These are phyloP conservation scores for Daedalea quercina DNA, from an alignment of 768 basidiomycete species.

Conservation along the genomic window DNA sequence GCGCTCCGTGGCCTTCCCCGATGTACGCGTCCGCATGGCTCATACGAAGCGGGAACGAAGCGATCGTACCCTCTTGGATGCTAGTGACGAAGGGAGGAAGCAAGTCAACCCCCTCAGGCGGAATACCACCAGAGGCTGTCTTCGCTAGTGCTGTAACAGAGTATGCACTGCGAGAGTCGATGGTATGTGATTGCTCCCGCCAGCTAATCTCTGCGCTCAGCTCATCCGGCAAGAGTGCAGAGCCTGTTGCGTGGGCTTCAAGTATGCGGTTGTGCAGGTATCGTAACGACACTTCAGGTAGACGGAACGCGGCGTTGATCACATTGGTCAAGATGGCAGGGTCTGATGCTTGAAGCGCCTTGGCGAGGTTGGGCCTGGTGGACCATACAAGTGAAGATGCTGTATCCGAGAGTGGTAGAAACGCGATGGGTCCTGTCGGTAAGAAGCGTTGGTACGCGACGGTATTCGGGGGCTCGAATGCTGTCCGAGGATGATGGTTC, in stretches of 20 bases:
- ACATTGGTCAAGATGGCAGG: conserved; percentile 59
- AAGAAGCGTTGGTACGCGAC: conserved; percentile 94
- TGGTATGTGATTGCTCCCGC: conserved; percentile 66
- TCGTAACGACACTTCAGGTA: conserved; percentile 66
- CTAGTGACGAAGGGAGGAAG: conserved; percentile 71
- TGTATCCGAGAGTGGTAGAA: conserved; percentile 78
- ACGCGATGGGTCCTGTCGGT: conserved; percentile 92
- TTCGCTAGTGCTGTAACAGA: conserved; percentile 37
- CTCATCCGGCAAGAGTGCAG: conserved; percentile 39
- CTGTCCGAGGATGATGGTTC: conserved; percentile 57
- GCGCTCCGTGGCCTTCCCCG: conserved; percentile 55
- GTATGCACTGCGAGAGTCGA: conserved; percentile 57
- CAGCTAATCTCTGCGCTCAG: conserved; percentile 61
- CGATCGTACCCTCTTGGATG: conserved; percentile 67
- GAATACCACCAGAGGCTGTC: conserved; percentile 36
- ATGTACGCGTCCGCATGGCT: conserved; percentile 85
- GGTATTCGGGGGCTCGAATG: conserved; percentile 59
- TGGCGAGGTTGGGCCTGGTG: conserved; percentile 68
- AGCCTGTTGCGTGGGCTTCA: conserved; percentile 40
- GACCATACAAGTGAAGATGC: conserved; percentile 93
- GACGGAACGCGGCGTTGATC: conserved; percentile 88
- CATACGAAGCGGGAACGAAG: conserved; percentile 86
- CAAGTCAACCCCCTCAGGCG: conserved; percentile 50
- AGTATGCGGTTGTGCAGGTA: conserved; percentile 60
- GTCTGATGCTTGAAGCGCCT: conserved; percentile 61